phyloP scores from a whole-genome alignment of 1,284 basidiomycete species.

The Vanrija sp. region DNA sequence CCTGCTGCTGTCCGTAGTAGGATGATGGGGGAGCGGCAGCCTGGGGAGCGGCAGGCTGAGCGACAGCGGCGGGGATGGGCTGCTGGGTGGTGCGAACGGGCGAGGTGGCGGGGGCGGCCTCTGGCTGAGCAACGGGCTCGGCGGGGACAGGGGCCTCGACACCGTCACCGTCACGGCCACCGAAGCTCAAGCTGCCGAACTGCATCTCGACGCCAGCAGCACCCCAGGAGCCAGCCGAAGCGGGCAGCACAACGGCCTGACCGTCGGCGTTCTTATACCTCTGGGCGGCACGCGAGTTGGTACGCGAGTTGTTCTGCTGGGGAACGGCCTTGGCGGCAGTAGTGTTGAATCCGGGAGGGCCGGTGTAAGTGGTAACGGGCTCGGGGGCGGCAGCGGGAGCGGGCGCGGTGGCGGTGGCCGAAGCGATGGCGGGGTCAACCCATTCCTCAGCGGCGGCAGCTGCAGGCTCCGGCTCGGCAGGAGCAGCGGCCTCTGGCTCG shows the following conservation, averaged over 20 bases:
- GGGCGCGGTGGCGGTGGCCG: conserved; percentile 11
- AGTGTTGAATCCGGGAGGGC: conserved; percentile 50
- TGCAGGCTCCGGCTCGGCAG: conserved; percentile 1
- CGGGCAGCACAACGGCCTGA: conserved; percentile 48
- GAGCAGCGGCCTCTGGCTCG: conserved; percentile 19
- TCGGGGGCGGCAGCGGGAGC: conserved; percentile 30
- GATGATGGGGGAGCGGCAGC: conserved; percentile 4
- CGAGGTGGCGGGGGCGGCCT: conserved; percentile 15
- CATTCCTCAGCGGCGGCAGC: conserved; percentile 10
- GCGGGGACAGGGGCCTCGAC: conserved; percentile 37
- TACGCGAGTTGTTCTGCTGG: conserved; percentile 31
- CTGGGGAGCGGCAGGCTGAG: conserved; percentile 11
- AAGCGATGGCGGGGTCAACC: conserved; percentile 43
- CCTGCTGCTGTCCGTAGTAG: conserved; percentile 15
- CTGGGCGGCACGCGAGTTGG: conserved; percentile 44
- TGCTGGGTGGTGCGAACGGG: conserved; percentile 13
- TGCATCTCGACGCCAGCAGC: conserved; percentile 47
- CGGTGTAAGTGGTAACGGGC: conserved; percentile 45
- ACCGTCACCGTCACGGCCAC: conserved; percentile 45
- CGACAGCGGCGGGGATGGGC: conserved; percentile 9
- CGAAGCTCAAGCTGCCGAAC: conserved; percentile 51
- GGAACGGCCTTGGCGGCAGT: conserved; percentile 26
- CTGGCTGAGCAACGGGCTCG: conserved; percentile 20
- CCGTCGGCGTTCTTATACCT: conserved; percentile 48
- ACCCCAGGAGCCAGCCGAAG: conserved; percentile 21